phyloP scores from a whole-genome alignment of 352 stramenopile species.

The Halophytophthora polymorphica region DNA sequence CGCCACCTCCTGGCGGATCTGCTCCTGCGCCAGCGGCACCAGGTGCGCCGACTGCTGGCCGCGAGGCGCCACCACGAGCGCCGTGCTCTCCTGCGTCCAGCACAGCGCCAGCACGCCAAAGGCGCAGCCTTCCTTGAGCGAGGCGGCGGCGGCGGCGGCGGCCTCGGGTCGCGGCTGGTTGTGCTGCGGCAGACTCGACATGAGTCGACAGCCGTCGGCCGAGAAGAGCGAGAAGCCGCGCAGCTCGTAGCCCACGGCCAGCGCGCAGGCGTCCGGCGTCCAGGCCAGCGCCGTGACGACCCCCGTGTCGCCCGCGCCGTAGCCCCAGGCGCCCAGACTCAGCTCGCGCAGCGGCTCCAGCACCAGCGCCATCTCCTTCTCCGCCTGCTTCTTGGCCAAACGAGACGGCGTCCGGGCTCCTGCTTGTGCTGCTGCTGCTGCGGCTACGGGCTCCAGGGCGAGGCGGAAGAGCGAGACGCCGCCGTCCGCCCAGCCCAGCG shows the following conservation, averaged over 20 bases:
- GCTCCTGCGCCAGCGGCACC: constrained; percentile 22
- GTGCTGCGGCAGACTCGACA: constrained; percentile 81
- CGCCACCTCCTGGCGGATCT: constrained; percentile 11
- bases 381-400: neutral
- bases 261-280: constrained; percentile 51
- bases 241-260: constrained; percentile 69
- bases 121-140: constrained; percentile 53
- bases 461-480: constrained; percentile 65
- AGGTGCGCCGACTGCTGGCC: constrained; percentile 40
- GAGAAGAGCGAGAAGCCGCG: constrained; percentile 80
- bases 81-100: constrained; percentile 65
- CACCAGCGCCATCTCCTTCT: constrained; percentile 18
- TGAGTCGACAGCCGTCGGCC: constrained; percentile 72
- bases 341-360: constrained; percentile 64
- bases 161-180: constrained; percentile 45
- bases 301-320: constrained; percentile 47
- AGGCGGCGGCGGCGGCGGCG: constrained; percentile 13
- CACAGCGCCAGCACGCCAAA: constrained; percentile 54
- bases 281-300: constrained; percentile 64
- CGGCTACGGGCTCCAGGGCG: constrained; percentile 22
- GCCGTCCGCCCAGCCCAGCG: constrained; percentile 73
- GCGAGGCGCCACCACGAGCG: constrained; percentile 57
- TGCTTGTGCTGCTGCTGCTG: constrained; percentile 1
- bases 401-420: neutral
- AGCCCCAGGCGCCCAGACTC: constrained; percentile 64